A percentile compares a stretch with the other conserved stretches of the same genome.
phyloP scores from a whole-genome alignment of 805 yeast species.

The Candida nanaspora region DNA sequence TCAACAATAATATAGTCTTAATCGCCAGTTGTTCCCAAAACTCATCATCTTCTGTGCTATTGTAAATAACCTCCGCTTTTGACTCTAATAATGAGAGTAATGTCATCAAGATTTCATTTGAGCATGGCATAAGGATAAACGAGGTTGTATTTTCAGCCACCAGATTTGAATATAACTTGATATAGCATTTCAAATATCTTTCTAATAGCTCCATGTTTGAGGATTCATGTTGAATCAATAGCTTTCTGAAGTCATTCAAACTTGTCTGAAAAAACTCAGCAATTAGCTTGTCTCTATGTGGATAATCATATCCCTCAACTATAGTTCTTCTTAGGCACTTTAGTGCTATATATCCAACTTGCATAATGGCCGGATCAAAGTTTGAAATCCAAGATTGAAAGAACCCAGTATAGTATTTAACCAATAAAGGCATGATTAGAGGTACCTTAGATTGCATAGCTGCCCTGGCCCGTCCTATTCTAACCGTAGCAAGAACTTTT shows the following conservation, averaged over 20 bases:
- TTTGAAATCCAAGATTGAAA: conserved; percentile 57
- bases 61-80: conserved; percentile 60
- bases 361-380: conserved; percentile 49
- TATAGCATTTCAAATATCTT: conserved; percentile 64
- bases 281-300: conserved; percentile 52
- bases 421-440: conserved; percentile 49
- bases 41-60: conserved; percentile 46
- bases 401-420: conserved; percentile 49
- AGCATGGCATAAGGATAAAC: conserved; percentile 60
- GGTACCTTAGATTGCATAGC: conserved; percentile 72
- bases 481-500: conserved; percentile 64
- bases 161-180: conserved; percentile 63
- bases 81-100: conserved; percentile 53
- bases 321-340: conserved; percentile 69
- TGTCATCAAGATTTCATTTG: conserved; percentile 53
- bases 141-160: conserved; percentile 57
- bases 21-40: conserved; percentile 75
- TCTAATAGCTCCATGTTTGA: conserved; percentile 45
- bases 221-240: conserved; percentile 47
- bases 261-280: conserved; percentile 53
- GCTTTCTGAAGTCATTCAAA: conserved; percentile 50
- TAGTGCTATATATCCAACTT: conserved; percentile 69
- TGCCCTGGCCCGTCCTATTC: conserved; percentile 77
- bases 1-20: conserved; percentile 56
- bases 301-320: conserved; percentile 68